Percentiles rank a stretch among this genome's conserved stretches.
Conservation (phyloP, 2,329 filamentous ascomycete species). For the Alternaria solani region DNA sequence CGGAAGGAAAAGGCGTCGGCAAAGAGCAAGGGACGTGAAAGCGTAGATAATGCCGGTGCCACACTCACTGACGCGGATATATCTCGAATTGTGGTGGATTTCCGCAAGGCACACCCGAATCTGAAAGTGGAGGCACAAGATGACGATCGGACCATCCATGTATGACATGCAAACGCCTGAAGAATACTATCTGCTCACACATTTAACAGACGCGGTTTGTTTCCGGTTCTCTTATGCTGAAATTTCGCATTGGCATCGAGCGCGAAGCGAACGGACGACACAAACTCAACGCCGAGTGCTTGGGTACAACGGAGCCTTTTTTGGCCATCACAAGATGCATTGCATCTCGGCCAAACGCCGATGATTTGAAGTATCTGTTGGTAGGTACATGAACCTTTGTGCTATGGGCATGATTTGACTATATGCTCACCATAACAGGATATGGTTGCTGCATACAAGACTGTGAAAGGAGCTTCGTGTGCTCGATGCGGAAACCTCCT, state of each 20-base stretch:
- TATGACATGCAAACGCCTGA: slow-evolving; percentile 14
- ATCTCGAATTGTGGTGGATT: slow-evolving; percentile 32
- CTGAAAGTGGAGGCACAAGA: slow-evolving; percentile 40
- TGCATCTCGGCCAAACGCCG: slow-evolving; percentile 40
- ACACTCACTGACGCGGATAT: slow-evolving; percentile 34
- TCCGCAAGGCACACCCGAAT: slow-evolving; percentile 34
- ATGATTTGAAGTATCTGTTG: slow-evolving; percentile 45
- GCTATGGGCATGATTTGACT: not conserved
- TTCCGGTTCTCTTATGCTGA: slow-evolving; percentile 31
- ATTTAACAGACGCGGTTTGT: slow-evolving; percentile 35
- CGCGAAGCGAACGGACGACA: slow-evolving; percentile 34
- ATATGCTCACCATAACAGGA: slow-evolving; percentile 37
- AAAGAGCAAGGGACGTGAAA: slow-evolving; percentile 18
- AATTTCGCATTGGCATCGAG: slow-evolving; percentile 42
- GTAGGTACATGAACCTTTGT: slow-evolving; percentile 28
- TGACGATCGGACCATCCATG: slow-evolving; percentile 35
- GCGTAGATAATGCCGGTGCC: slow-evolving; percentile 14
- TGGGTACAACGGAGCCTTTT: slow-evolving; percentile 38
- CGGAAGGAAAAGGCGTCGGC: slow-evolving; percentile 27
- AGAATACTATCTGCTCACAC: slow-evolving; percentile 10
- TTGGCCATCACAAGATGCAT: slow-evolving; percentile 46
- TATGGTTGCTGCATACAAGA: slow-evolving; percentile 52
- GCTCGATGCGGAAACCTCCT: slow-evolving; percentile 44
- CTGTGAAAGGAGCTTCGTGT: slow-evolving; percentile 39
- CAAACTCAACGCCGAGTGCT: slow-evolving; percentile 43